phyloP scores from a whole-genome alignment of 345 rosid species.

The Boechera divaricarpa region DNA sequence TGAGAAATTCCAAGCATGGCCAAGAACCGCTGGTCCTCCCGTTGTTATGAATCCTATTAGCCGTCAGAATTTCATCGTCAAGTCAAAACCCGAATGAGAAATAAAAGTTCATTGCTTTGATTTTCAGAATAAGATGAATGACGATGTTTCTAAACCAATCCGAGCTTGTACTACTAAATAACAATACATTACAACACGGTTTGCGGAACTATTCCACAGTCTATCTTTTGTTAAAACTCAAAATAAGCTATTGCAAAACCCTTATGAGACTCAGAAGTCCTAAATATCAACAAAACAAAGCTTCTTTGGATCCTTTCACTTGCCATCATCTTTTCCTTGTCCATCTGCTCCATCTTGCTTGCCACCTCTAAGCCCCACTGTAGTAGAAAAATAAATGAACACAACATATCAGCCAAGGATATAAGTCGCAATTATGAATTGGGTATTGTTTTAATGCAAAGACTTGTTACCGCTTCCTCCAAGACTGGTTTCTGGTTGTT shows the following conservation, averaged over 20 bases:
- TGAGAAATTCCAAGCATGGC: conserved; percentile 95
- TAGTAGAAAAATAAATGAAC: not conserved
- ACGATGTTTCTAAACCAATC: conserved; percentile 34
- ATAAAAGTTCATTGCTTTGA: not conserved
- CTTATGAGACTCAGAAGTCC: conserved; percentile 19
- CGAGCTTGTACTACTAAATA: conserved; percentile 40
- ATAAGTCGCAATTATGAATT: not conserved
- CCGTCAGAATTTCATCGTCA: conserved; percentile 91
- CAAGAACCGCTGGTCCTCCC: conserved; percentile 93
- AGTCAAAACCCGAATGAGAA: conserved; percentile 44
- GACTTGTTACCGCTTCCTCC: conserved; percentile 52
- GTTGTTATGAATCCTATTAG: conserved; percentile 94
- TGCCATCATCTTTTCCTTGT: conserved; percentile 46
- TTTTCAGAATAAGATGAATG: not conserved
- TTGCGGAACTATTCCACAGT: conserved; percentile 29
- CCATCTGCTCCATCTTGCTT: conserved; percentile 46
- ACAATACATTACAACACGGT: conserved; percentile 40
- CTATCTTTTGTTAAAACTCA: conserved; percentile 34
- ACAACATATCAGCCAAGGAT: not conserved
- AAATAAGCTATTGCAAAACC: conserved; percentile 34
- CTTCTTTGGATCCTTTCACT: conserved; percentile 32
- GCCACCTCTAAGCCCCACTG: conserved; percentile 42
- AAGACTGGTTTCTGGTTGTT: conserved; percentile 53
- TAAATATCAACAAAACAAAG: conserved; percentile 42
- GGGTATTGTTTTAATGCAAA: not conserved